A percentile compares a stretch with the other conserved stretches of the same genome.
phyloP scores from a whole-genome alignment of 139 green algal species.

The Chlamydomonas sphaeroides region DNA sequence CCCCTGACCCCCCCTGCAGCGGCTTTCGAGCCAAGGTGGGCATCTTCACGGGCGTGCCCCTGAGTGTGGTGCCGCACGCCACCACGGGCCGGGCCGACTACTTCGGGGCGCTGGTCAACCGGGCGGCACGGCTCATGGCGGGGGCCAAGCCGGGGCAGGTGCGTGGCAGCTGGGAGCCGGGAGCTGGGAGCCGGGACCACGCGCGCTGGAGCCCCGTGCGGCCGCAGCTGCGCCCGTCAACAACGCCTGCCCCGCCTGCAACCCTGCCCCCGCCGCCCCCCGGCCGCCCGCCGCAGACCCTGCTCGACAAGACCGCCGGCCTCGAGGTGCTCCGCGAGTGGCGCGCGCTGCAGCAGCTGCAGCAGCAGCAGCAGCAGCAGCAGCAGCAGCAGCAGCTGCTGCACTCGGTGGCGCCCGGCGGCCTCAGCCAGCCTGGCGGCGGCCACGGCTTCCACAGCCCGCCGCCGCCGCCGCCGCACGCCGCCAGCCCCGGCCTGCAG shows the following conservation, averaged over 20 bases:
- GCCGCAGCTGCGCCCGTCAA: no score
- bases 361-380: not conserved
- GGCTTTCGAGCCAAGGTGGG: slow-evolving; percentile 56
- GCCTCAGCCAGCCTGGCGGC: no score
- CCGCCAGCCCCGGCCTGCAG: no score
- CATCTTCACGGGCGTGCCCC: slow-evolving; percentile 55
- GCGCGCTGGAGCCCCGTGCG: no score
- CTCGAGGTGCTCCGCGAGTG: slow-evolving; percentile 30
- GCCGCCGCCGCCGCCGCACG: no score
- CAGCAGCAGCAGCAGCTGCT: no score
- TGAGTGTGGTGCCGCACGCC: slow-evolving; percentile 47
- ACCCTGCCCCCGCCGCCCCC: not conserved
- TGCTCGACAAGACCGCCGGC: slow-evolving; percentile 36
- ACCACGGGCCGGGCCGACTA: slow-evolving; percentile 63
- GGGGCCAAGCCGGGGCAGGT: slow-evolving; percentile 44
- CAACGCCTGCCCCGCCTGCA: not conserved
- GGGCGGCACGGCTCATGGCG: slow-evolving; percentile 58
- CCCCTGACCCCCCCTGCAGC: not conserved
- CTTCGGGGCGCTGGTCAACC: slow-evolving; percentile 65
- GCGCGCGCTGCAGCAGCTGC: not conserved
- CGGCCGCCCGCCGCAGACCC: slow-evolving; percentile 36
- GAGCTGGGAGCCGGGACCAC: no score
- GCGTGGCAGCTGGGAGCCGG: not conserved
- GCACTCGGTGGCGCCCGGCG: no score
- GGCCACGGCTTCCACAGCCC: no score